Conservation (phyloP, 768 basidiomycete genomes). For the Kwoniella dendrophila region DNA sequence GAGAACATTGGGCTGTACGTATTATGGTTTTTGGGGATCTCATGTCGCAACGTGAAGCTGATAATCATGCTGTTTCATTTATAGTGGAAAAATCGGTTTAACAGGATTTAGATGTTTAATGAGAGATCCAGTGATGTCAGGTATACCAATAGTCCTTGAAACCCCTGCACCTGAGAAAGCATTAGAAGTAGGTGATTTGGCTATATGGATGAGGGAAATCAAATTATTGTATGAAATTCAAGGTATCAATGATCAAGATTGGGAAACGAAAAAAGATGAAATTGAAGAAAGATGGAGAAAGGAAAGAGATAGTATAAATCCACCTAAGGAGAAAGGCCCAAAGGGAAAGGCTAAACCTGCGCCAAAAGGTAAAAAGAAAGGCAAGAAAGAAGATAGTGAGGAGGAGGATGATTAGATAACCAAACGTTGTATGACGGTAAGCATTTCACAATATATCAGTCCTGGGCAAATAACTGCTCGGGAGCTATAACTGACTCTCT, state of each 20-base stretch:
- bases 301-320: conserved; percentile 45
- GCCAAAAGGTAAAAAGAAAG: conserved; percentile 30
- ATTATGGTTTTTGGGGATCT: neutral
- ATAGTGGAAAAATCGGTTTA: conserved; percentile 71
- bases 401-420: conserved; percentile 37
- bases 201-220: conserved; percentile 76
- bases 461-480: too few species aligned
- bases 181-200: conserved; percentile 49
- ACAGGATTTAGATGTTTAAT: conserved; percentile 68
- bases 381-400: conserved; percentile 23
- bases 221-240: conserved; percentile 62
- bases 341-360: conserved; percentile 30
- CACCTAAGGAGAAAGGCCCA: conserved; percentile 37
- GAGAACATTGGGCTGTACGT: conserved; percentile 81
- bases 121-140: conserved; percentile 67
- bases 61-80: neutral
- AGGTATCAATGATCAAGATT: conserved; percentile 44
- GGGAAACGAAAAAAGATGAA: conserved; percentile 36
- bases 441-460: too few species aligned
- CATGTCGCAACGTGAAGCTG: neutral
- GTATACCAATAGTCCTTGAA: conserved; percentile 79
- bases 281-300: conserved; percentile 43
- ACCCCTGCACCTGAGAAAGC: conserved; percentile 70
- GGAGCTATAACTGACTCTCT: too few species aligned
- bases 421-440: neutral